Evolutionary conservation across 2,329 filamentous ascomycete species (phyloP).

Genomic region (Microsporum canis): DNA sequence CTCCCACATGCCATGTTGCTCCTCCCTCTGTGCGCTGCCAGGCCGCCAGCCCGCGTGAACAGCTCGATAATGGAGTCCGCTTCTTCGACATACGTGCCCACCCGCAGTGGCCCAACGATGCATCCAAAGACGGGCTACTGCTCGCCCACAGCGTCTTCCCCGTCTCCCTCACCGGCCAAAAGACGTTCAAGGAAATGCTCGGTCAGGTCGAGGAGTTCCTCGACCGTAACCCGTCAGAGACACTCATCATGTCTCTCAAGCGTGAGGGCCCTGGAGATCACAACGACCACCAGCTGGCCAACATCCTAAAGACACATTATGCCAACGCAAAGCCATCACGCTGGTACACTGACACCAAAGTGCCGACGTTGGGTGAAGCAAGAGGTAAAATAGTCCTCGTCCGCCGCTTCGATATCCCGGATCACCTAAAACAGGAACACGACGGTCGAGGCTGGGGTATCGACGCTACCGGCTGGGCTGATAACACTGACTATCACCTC

Average conservation of each 20-base stretch:
- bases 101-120: conserved; percentile 46
- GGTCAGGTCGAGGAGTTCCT: conserved; percentile 64
- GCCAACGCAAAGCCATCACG: conserved; percentile 37
- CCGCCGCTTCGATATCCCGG: conserved; percentile 61
- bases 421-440: conserved; percentile 33
- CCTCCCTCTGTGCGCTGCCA: conserved; percentile 91
- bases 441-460: conserved; percentile 46
- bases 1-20: conserved; percentile 70
- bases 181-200: conserved; percentile 65
- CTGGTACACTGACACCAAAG: conserved; percentile 69
- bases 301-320: conserved; percentile 57
- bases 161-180: conserved; percentile 68
- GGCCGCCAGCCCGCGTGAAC: conserved; percentile 60
- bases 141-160: conserved; percentile 90
- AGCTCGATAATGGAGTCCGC: conserved; percentile 80
- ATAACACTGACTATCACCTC: conserved; percentile 71
- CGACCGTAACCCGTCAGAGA: conserved; percentile 64
- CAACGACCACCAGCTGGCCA: conserved; percentile 66
- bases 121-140: conserved; percentile 53
- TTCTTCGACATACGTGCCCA: conserved; percentile 88
- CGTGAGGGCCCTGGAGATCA: conserved; percentile 75
- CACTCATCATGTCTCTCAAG: conserved; percentile 77
- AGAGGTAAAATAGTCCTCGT: conserved; percentile 76
- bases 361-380: conserved; percentile 67
- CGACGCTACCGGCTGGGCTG: conserved; percentile 60